Evolutionary conservation across 2,329 filamentous ascomycete genomes (phyloP).

Genomic region (Gaeumannomyces tritici): DNA sequence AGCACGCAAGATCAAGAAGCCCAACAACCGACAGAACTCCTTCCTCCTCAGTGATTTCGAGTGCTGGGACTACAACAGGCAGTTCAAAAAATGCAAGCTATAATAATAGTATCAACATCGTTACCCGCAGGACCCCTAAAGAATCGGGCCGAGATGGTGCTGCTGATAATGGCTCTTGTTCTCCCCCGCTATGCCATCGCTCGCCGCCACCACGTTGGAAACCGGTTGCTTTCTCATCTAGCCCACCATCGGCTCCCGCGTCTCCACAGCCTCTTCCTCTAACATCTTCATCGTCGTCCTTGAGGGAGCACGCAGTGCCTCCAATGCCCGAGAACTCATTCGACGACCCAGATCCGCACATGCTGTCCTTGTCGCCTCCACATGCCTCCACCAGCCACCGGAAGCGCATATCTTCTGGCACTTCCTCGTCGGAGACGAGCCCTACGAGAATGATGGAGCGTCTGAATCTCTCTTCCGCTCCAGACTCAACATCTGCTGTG

Average conservation of each 20-base stretch:
- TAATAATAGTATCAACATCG: not conserved
- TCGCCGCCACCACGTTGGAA: slow-evolving; percentile 9
- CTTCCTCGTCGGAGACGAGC: not conserved
- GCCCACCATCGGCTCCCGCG: slow-evolving; percentile 11
- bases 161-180: not conserved
- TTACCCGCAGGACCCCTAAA: no score
- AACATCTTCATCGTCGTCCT: slow-evolving; percentile 27
- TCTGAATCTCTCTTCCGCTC: not conserved
- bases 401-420: slow-evolving; percentile 22
- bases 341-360: slow-evolving; percentile 10
- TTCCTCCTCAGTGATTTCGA: not conserved
- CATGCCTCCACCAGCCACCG: slow-evolving; percentile 36
- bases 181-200: no score
- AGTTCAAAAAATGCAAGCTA: not conserved
- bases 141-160: not conserved
- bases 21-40: slow-evolving; percentile 17
- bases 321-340: slow-evolving; percentile 1
- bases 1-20: slow-evolving; percentile 15
- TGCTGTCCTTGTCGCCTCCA: slow-evolving; percentile 30
- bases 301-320: slow-evolving; percentile 8
- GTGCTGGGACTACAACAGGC: no score
- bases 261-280: slow-evolving; percentile 14
- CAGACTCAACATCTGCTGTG: not conserved
- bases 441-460: not conserved
- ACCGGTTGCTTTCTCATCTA: slow-evolving; percentile 18